These are phyloP conservation scores for Phytophthora europaea DNA, from an alignment of 352 stramenopile species.

Conservation along the genomic window DNA sequence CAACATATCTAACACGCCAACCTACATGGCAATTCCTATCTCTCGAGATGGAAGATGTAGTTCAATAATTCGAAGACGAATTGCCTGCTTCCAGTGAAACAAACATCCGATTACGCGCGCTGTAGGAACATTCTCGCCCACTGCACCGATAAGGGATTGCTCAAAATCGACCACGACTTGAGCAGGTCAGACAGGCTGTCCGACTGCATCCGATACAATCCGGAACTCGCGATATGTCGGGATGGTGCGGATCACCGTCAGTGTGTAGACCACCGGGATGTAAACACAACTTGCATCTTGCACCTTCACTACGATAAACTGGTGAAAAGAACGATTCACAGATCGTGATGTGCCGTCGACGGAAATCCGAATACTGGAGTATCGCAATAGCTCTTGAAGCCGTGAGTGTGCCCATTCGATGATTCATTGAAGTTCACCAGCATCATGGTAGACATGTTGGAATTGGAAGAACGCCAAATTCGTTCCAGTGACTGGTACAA, in stretches of 20 bases:
- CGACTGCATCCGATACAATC: neutral
- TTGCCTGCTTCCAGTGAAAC: conserved; percentile 5
- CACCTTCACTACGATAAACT: neutral
- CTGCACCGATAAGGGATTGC: neutral
- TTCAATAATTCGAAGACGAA: neutral
- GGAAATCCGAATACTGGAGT: neutral
- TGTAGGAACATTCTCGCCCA: neutral
- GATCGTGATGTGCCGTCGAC: neutral
- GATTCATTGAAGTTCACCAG: neutral
- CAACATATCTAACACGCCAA: conserved; percentile 1
- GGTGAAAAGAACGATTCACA: neutral
- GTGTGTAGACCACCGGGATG: neutral
- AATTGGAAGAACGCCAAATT: neutral
- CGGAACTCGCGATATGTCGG: neutral
- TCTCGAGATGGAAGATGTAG: neutral
- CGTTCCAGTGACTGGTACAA: neutral
- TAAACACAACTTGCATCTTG: neutral
- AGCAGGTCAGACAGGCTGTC: neutral
- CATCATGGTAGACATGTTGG: neutral
- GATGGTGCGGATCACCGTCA: neutral
- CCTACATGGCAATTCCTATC: neutral
- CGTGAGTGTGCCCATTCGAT: neutral
- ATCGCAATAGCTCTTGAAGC: neutral
- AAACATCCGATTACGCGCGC: neutral
- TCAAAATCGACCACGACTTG: neutral